These are phyloP conservation scores for Trichosporon sp. DNA, from an alignment of 1,284 basidiomycete genomes.

Conservation along the genomic window DNA sequence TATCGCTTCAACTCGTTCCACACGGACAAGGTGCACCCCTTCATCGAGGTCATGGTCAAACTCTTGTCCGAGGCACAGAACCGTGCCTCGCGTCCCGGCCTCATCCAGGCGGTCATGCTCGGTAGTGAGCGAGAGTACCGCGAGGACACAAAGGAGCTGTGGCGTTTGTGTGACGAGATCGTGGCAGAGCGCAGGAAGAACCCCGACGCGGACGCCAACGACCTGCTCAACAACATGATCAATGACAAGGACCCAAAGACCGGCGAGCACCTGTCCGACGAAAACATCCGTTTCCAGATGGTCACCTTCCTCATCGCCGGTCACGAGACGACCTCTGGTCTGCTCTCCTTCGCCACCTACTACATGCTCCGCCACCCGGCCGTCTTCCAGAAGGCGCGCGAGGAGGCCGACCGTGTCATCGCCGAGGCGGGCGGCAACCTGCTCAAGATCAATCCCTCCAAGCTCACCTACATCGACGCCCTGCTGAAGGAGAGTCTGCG, in stretches of 20 bases:
- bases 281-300: conserved; percentile 53
- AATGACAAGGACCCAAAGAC: conserved; percentile 53
- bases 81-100: conserved; percentile 1
- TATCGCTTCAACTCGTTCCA: conserved; percentile 43
- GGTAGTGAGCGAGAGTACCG: conserved; percentile 7
- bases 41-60: conserved; percentile 39
- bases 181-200: conserved; percentile 11
- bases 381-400: conserved; percentile 53
- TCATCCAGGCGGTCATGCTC: conserved; percentile 9
- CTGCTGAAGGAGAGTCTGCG: conserved; percentile 54
- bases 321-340: conserved; percentile 53
- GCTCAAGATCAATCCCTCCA: conserved; percentile 24
- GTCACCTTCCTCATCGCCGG: conserved; percentile 58
- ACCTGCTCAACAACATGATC: conserved; percentile 54
- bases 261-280: conserved; percentile 50
- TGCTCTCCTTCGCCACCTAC: conserved; percentile 40
- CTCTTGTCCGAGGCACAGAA: conserved; percentile 12
- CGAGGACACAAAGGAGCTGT: conserved; percentile 12
- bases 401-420: conserved; percentile 54
- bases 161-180: conserved; percentile 17
- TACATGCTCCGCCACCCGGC: conserved; percentile 53
- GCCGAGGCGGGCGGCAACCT: conserved; percentile 17
- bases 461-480: conserved; percentile 54
- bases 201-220: conserved; percentile 27
- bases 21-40: conserved; percentile 48